phyloP scores from a whole-genome alignment of 2,329 filamentous ascomycete genomes.

The Fusarium sp. region DNA sequence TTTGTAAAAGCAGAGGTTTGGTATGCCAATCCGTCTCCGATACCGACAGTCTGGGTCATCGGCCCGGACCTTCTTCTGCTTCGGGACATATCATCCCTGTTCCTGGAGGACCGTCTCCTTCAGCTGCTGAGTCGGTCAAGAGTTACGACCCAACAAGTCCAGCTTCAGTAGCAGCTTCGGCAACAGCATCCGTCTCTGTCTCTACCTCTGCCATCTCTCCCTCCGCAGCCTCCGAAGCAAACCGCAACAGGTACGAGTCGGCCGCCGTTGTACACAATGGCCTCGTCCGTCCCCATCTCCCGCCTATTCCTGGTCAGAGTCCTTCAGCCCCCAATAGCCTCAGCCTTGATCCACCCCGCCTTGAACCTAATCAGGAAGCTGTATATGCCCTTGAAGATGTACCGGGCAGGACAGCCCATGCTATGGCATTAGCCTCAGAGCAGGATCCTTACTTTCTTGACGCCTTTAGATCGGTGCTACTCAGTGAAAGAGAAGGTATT shows the following conservation, averaged over 20 bases:
- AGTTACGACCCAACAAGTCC: constrained; percentile 18
- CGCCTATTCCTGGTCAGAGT: constrained; percentile 7
- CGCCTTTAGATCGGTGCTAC: constrained; percentile 60
- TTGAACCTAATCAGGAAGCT: constrained; percentile 19
- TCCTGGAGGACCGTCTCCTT: not conserved
- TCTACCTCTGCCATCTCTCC: constrained; percentile 34
- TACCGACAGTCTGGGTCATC: constrained; percentile 18
- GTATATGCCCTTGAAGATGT: constrained; percentile 58
- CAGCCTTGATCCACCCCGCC: constrained; percentile 18
- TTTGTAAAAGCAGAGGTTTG: constrained; percentile 52
- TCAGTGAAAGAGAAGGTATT: constrained; percentile 59
- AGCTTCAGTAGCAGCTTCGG: constrained; percentile 13
- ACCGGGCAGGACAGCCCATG: constrained; percentile 57
- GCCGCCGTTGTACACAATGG: constrained; percentile 47
- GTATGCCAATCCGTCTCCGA: constrained; percentile 51
- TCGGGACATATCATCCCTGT: not conserved
- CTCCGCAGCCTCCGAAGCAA: constrained; percentile 23
- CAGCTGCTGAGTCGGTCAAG: constrained; percentile 15
- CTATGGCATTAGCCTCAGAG: constrained; percentile 59
- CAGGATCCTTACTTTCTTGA: constrained; percentile 61
- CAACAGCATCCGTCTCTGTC: constrained; percentile 19
- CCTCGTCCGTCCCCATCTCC: constrained; percentile 34
- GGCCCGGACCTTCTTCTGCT: constrained; percentile 3
- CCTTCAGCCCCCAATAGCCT: not conserved
- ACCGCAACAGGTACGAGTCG: constrained; percentile 21